These are phyloP conservation scores for Ogataea sp. DNA, from an alignment of 805 yeast genomes.

Conservation along the genomic window DNA sequence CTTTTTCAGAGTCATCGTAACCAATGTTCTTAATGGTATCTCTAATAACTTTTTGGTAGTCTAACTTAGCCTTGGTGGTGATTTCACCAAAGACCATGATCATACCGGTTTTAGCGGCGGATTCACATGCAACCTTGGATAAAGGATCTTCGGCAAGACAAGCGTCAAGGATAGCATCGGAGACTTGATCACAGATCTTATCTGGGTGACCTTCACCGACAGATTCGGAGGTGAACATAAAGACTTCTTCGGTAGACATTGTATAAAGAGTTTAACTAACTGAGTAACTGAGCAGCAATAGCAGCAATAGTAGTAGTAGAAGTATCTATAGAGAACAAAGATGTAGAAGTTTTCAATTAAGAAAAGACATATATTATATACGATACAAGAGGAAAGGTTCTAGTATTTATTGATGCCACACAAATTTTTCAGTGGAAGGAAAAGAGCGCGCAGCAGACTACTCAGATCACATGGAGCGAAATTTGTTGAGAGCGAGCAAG, in stretches of 20 bases:
- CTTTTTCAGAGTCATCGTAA: constrained; percentile 91
- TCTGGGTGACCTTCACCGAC: constrained; percentile 96
- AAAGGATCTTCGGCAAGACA: constrained; percentile 92
- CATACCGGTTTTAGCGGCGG: constrained; percentile 99
- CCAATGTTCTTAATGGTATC: constrained; percentile 98
- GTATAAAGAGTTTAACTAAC: too few relatives aligned
- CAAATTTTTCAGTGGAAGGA: too few relatives aligned
- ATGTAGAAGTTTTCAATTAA: too few relatives aligned
- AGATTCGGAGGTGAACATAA: constrained; percentile 76
- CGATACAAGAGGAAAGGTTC: too few relatives aligned
- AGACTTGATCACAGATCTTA: constrained; percentile 97
- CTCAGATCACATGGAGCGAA: too few relatives aligned
- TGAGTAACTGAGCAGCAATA: too few relatives aligned
- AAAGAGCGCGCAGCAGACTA: too few relatives aligned
- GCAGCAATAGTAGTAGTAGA: too few relatives aligned
- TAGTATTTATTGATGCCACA: too few relatives aligned
- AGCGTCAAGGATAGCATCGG: constrained; percentile 97
- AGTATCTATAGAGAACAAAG: too few relatives aligned
- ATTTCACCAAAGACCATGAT: constrained; percentile 99
- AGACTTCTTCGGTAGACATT: constrained; percentile 26
- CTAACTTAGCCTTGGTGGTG: constrained; percentile 92
- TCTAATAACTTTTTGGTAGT: constrained; percentile 95
- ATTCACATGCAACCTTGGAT: constrained; percentile 98
- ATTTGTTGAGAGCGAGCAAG: too few relatives aligned
- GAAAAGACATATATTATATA: too few relatives aligned